phyloP scores from a whole-genome alignment of 2,329 filamentous ascomycete genomes.

The Elsinoe ampelina region DNA sequence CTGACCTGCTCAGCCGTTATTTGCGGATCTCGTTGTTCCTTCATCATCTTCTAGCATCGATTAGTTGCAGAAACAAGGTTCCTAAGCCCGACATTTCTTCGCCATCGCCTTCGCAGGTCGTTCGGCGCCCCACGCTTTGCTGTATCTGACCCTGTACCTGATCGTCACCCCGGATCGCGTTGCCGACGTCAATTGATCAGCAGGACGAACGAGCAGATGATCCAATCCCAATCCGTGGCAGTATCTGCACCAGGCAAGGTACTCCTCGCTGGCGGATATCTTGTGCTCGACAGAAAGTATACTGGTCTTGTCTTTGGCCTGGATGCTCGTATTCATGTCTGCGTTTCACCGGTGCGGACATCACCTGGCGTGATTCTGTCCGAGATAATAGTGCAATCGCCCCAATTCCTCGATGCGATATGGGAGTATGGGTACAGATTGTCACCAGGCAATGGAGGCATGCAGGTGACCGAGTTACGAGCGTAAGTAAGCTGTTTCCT shows the following conservation, averaged over 20 bases:
- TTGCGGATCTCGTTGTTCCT: background rate
- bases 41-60: background rate
- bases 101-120: background rate
- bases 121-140: background rate
- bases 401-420: slow-evolving; percentile 77
- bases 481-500: slow-evolving; percentile 49
- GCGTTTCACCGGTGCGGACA: slow-evolving; percentile 47
- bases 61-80: background rate
- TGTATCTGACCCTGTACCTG: slow-evolving; percentile 10
- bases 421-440: slow-evolving; percentile 81
- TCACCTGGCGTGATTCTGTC: slow-evolving; percentile 52
- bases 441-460: slow-evolving; percentile 62
- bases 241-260: slow-evolving; percentile 95
- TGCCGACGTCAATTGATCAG: slow-evolving; percentile 8
- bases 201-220: slow-evolving; percentile 14
- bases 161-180: slow-evolving; percentile 9
- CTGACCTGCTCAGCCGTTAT: slow-evolving; percentile 5
- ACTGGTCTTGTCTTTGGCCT: slow-evolving; percentile 62
- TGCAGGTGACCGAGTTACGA: slow-evolving; percentile 69
- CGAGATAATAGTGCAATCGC: slow-evolving; percentile 79
- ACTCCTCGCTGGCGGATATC: slow-evolving; percentile 85
- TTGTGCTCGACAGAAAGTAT: slow-evolving; percentile 81
- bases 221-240: slow-evolving; percentile 21
- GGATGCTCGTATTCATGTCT: slow-evolving; percentile 54
- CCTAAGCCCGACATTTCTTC: background rate